phyloP scores from a whole-genome alignment of 2,329 filamentous ascomycete species.

The Apiospora malaysiana region DNA sequence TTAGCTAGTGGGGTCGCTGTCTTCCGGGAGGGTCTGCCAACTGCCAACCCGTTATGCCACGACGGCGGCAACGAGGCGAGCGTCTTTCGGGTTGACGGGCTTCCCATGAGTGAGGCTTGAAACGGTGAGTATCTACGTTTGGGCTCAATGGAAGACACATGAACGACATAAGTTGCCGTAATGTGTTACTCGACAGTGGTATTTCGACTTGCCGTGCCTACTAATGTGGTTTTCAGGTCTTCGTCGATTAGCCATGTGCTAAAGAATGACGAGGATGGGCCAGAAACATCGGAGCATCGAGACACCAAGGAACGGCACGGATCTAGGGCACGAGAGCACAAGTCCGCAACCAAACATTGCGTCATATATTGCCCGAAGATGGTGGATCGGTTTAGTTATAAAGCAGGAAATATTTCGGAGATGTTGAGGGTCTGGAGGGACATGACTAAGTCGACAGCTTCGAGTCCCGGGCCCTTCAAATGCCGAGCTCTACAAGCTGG shows the following conservation, averaged over 20 bases:
- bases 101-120: not conserved
- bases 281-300: not conserved
- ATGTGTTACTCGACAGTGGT: not conserved
- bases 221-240: not conserved
- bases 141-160: not conserved
- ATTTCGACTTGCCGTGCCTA: not conserved
- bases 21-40: not conserved
- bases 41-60: not conserved
- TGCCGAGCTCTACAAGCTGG: not conserved
- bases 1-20: not conserved
- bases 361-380: not conserved
- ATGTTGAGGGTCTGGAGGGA: not conserved
- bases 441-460: not conserved
- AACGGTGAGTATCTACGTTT: not conserved
- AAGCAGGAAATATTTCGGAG: constrained; percentile 12
- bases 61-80: not conserved
- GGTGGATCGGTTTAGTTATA: not conserved
- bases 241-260: not conserved
- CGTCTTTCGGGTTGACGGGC: not conserved
- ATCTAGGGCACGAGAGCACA: not conserved
- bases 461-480: not conserved
- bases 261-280: not conserved
- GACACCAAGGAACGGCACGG: not conserved
- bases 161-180: not conserved
- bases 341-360: not conserved